Conservation (phyloP, 1,284 basidiomycete genomes). For the Cryptococcus wingfieldii region DNA sequence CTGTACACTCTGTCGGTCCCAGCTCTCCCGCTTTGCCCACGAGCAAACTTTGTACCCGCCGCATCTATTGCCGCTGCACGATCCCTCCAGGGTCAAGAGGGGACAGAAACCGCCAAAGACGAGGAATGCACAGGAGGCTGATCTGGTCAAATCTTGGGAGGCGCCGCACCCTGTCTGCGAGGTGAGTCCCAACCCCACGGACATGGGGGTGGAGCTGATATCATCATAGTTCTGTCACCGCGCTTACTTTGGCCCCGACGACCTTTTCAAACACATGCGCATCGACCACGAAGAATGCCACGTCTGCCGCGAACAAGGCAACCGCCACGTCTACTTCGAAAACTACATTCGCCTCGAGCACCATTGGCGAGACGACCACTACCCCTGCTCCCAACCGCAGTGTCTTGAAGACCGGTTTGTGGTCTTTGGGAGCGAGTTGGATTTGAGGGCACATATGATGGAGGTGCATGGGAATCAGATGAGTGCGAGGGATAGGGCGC, state of each 20-base stretch:
- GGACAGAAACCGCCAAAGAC: constrained; percentile 42
- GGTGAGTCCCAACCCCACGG: constrained; percentile 45
- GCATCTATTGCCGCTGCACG: constrained; percentile 66
- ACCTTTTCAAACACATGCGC: constrained; percentile 90
- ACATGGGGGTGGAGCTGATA: not conserved
- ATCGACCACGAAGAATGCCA: constrained; percentile 95
- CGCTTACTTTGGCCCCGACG: constrained; percentile 86
- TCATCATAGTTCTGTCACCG: constrained; percentile 79
- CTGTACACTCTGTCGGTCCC: constrained; percentile 83
- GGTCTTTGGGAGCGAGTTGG: constrained; percentile 81
- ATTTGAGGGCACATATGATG: constrained; percentile 88
- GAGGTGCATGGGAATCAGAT: constrained; percentile 69
- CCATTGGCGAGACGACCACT: constrained; percentile 57
- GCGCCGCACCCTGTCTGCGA: constrained; percentile 51
- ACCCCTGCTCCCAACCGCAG: constrained; percentile 66
- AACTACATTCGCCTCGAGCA: constrained; percentile 63
- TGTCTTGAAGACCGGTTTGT: constrained; percentile 90
- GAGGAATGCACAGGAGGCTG: constrained; percentile 37
- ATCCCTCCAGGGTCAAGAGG: constrained; percentile 66
- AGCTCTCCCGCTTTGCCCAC: constrained; percentile 93
- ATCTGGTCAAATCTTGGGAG: constrained; percentile 45
- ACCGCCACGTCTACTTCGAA: constrained; percentile 78
- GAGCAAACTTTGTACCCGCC: constrained; percentile 83
- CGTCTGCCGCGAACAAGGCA: constrained; percentile 75
- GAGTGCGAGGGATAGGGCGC: constrained; percentile 69